Evolutionary conservation across 148 eudicot genomes (phyloP).

Genomic region (Rheum nobile): DNA sequence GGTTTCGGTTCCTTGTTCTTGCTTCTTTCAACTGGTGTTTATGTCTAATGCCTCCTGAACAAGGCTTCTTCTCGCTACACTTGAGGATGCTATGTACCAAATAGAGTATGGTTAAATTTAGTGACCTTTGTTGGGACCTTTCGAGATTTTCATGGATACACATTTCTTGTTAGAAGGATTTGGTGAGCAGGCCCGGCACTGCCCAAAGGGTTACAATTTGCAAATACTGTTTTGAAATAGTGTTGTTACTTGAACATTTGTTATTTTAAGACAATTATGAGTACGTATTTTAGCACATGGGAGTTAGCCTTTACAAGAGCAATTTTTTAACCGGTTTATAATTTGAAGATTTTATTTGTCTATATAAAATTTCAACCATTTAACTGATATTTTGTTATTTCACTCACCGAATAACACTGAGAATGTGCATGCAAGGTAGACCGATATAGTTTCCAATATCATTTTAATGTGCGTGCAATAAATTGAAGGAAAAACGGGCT

Average conservation of each 20-base stretch:
- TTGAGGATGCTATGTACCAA: background rate
- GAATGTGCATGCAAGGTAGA: background rate
- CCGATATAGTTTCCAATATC: background rate
- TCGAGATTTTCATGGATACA: background rate
- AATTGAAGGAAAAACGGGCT: too few species aligned
- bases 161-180: background rate
- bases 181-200: background rate
- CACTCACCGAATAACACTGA: background rate
- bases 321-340: background rate
- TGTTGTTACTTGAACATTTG: too few species aligned
- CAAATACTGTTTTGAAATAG: too few species aligned
- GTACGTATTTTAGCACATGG: too few species aligned
- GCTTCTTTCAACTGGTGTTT: conserved; percentile 82
- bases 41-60: conserved; percentile 40
- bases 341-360: background rate
- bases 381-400: background rate
- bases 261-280: too few species aligned
- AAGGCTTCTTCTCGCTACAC: background rate
- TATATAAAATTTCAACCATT: background rate
- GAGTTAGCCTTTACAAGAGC: too few species aligned
- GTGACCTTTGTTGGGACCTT: conserved; percentile 1
- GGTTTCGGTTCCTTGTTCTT: conserved; percentile 97
- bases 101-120: background rate
- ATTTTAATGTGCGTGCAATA: too few species aligned
- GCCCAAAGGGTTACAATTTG: too few species aligned